A percentile compares a stretch with the other conserved stretches of the same genome.
Conservation (phyloP, 176 grass and related monocot genomes). For the Phoenix roebelenii region DNA sequence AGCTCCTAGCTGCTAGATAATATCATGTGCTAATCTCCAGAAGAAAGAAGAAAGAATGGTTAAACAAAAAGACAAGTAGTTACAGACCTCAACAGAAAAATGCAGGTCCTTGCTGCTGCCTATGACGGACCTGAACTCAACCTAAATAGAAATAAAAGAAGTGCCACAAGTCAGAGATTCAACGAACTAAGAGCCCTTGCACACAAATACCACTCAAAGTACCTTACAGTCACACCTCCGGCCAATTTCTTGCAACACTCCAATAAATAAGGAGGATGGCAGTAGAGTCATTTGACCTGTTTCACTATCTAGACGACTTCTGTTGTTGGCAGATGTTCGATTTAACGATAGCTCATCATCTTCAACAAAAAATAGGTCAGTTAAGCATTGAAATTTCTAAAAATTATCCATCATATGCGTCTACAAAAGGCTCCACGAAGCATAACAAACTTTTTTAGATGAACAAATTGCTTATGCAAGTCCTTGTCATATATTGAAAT, state of each 20-base stretch:
- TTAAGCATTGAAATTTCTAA: neutral
- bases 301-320: slow-evolving; percentile 31
- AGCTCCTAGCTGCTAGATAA: too few relatives aligned
- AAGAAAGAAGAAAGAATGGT: neutral
- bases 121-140: slow-evolving; percentile 70
- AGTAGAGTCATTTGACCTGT: slow-evolving; percentile 27
- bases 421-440: too few relatives aligned
- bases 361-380: slow-evolving; percentile 29
- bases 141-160: slow-evolving; percentile 30
- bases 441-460: too few relatives aligned
- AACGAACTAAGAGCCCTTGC: slow-evolving; percentile 9
- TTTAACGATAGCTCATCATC: slow-evolving; percentile 41
- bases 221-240: slow-evolving; percentile 64
- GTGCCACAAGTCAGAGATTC: slow-evolving; percentile 1
- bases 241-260: slow-evolving; percentile 77
- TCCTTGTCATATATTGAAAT: too few relatives aligned
- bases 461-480: too few relatives aligned
- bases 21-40: too few relatives aligned
- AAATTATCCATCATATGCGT: neutral
- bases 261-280: slow-evolving; percentile 42
- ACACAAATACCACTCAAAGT: slow-evolving; percentile 1
- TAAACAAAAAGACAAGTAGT: slow-evolving; percentile 16
- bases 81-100: slow-evolving; percentile 76
- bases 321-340: slow-evolving; percentile 32
- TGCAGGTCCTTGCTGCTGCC: slow-evolving; percentile 45